These are phyloP conservation scores for Hemerocallis citrina DNA, from an alignment of 106 monocot species.

Conservation along the genomic window DNA sequence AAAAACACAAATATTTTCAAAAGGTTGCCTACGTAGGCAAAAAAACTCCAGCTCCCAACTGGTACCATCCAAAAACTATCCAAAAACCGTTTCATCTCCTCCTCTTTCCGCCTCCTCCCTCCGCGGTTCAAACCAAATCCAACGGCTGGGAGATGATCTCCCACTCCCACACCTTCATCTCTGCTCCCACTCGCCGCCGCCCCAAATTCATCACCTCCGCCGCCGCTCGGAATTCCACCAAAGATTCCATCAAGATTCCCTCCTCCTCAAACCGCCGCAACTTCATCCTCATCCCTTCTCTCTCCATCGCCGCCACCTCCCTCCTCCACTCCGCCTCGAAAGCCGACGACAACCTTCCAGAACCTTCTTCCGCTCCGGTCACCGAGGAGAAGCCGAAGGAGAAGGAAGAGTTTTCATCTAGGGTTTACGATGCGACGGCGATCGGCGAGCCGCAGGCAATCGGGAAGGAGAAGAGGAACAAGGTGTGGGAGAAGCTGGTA, in stretches of 20 bases:
- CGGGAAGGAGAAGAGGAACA: slow-evolving; percentile 69
- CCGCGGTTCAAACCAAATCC: neutral
- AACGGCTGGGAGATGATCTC: slow-evolving; percentile 15
- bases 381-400: slow-evolving; percentile 22
- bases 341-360: slow-evolving; percentile 31
- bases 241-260: neutral
- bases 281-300: slow-evolving; percentile 45
- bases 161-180: slow-evolving; percentile 12
- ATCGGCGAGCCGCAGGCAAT: slow-evolving; percentile 85
- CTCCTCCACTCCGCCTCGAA: slow-evolving; percentile 19
- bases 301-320: slow-evolving; percentile 29
- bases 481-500: slow-evolving; percentile 90
- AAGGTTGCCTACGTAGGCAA: no score
- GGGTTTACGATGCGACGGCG: slow-evolving; percentile 84
- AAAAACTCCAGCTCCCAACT: neutral
- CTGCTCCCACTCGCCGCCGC: slow-evolving; percentile 2
- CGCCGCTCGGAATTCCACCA: slow-evolving; percentile 1
- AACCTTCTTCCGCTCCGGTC: neutral
- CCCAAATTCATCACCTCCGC: neutral
- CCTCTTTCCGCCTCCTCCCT: neutral
- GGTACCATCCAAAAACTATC: neutral
- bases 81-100: neutral
- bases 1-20: no score
- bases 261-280: slow-evolving; percentile 21
- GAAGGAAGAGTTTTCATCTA: slow-evolving; percentile 28